These are phyloP conservation scores for Pestalotiopsis fici DNA, from an alignment of 2,329 filamentous ascomycete species.

Conservation along the genomic window DNA sequence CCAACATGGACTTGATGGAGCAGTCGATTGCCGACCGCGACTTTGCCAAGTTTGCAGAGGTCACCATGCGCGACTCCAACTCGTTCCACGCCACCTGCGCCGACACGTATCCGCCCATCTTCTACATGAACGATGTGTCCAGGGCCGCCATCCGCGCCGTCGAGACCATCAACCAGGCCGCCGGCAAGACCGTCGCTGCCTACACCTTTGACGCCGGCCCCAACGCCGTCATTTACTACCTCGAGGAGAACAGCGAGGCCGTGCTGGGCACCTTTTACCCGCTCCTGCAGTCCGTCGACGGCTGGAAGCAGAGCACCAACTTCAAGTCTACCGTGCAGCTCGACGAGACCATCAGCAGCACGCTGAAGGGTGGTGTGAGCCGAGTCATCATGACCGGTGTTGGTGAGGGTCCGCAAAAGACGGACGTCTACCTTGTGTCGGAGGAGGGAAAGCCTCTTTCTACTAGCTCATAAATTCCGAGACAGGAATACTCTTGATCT, in stretches of 20 bases:
- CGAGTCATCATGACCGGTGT: conserved; percentile 90
- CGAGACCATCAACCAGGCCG: conserved; percentile 81
- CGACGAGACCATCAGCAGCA: conserved; percentile 64
- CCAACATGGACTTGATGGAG: conserved; percentile 83
- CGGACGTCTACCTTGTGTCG: conserved; percentile 74
- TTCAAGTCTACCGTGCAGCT: conserved; percentile 58
- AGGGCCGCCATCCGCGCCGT: conserved; percentile 85
- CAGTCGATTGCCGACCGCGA: conserved; percentile 75
- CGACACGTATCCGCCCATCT: conserved; percentile 96
- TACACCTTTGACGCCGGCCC: conserved; percentile 98
- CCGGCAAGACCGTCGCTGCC: conserved; percentile 79
- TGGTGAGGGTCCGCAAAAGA: conserved; percentile 83
- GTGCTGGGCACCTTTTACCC: conserved; percentile 80
- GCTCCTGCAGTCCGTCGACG: conserved; percentile 62
- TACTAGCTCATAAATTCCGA: not conserved
- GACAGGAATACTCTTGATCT: not conserved
- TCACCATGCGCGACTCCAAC: conserved; percentile 97
- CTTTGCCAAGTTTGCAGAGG: conserved; percentile 82
- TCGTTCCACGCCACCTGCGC: conserved; percentile 94
- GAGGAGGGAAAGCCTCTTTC: conserved; percentile 58
- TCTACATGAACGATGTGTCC: conserved; percentile 96
- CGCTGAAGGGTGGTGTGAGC: conserved; percentile 78
- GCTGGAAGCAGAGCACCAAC: conserved; percentile 66
- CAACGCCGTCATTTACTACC: conserved; percentile 95
- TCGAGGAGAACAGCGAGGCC: conserved; percentile 71